Evolutionary conservation across 805 yeast species (phyloP), one percentile per base, ranked within the genome.

Genomic region (Millerozyma acaciae): DNA sequence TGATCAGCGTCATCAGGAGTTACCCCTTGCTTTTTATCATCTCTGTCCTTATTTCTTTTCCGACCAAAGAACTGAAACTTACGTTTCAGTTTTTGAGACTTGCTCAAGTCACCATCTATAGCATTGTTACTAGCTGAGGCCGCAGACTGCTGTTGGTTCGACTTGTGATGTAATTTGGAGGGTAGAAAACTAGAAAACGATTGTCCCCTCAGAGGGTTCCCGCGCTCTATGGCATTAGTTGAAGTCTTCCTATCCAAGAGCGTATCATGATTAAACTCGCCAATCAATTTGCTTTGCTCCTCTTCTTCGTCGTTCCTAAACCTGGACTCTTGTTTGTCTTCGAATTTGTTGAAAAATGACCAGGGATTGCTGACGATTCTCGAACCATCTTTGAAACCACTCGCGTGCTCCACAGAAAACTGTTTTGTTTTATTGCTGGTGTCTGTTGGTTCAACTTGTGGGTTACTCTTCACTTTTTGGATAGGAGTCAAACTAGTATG

Each of bases 301-400:
- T 62, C 63, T 5, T 57, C 59, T 19, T 53, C 53, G 5, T 58
- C 65, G 20, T 43, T 42, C 1, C 32, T 38, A 35, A 62, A 65
- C 22, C 72, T 43, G 5, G 46, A 35, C 34, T 65, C 69, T 16
- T 48, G 42, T 14, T 51, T 53, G 38, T 65, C 72, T 1, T 38
- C 40, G 18, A 37, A 37, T n/a, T 49, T 41, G 21, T 42, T 47
- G 39, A 60, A 58, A 34, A 62, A 58, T 8, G 51, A 40, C 41
- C 62, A 50, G 0, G 69, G 46, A 34, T 63, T 64, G n/a, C 54
- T 50, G 6, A 62, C 40, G 2, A 48, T 36, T 22, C 49, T 49
- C 10, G 59, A 52, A 1, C 51, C 37, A 13, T 49, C 53, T 19
- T 38, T 18, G 16, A 5, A 13, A n/a, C n/a, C n/a, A n/a, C n/a